These are phyloP conservation scores for Shiraia bambusicola DNA, from an alignment of 2,329 filamentous ascomycete species.

Conservation along the genomic window DNA sequence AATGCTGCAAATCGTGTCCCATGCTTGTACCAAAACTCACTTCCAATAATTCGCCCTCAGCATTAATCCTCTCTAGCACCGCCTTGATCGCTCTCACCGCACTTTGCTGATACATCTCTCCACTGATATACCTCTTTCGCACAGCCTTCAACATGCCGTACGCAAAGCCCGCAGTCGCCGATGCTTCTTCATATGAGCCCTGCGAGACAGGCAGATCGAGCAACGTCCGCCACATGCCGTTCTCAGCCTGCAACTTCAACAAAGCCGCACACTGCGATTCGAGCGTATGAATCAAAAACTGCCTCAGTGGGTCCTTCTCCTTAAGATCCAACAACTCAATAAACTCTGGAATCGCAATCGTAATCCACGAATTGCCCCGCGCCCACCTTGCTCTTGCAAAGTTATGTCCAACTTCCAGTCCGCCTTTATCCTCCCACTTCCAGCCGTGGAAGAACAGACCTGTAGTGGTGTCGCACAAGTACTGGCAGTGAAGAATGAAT, in stretches of 20 bases:
- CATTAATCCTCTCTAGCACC: slow-evolving; percentile 65
- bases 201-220: slow-evolving; percentile 66
- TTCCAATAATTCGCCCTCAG: slow-evolving; percentile 68
- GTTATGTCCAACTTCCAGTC: slow-evolving; percentile 54
- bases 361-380: slow-evolving; percentile 72
- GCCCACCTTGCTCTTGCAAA: slow-evolving; percentile 60
- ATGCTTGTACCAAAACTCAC: slow-evolving; percentile 79
- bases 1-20: slow-evolving; percentile 72
- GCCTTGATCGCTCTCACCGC: slow-evolving; percentile 68
- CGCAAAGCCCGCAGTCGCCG: slow-evolving; percentile 77
- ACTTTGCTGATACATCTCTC: slow-evolving; percentile 60
- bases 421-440: slow-evolving; percentile 67
- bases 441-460: slow-evolving; percentile 82
- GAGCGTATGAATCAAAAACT: slow-evolving; percentile 63
- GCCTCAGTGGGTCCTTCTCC: slow-evolving; percentile 60
- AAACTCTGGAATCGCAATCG: slow-evolving; percentile 81
- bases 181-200: slow-evolving; percentile 74
- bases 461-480: slow-evolving; percentile 70
- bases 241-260: slow-evolving; percentile 58
- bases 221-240: slow-evolving; percentile 73
- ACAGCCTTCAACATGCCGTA: slow-evolving; percentile 76
- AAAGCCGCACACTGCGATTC: slow-evolving; percentile 70
- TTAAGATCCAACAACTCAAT: slow-evolving; percentile 69
- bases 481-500: slow-evolving; percentile 76
- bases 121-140: slow-evolving; percentile 66